A percentile compares a stretch with the other conserved stretches of the same genome.
Evolutionary conservation across 495 filamentous ascomycete genomes (phyloP).

Genomic region (Penicillium dipodomyicola): DNA sequence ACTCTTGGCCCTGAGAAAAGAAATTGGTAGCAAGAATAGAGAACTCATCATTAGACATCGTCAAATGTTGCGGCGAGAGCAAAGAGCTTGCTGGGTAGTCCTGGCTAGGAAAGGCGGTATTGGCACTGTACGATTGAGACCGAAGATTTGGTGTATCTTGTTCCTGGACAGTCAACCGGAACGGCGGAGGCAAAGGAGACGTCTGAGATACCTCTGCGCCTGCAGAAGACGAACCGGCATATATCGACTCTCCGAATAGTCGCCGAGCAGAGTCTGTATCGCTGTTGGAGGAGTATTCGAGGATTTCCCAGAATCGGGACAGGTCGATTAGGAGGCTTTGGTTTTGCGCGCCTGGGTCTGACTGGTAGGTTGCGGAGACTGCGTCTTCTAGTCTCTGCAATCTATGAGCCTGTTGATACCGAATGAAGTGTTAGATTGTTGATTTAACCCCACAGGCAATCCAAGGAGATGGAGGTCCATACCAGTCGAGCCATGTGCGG

Average conservation of each 20-base stretch:
- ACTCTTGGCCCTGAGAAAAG: constrained; percentile 47
- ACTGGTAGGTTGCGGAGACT: constrained; percentile 46
- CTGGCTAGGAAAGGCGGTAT: constrained; percentile 16
- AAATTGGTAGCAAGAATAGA: constrained; percentile 51
- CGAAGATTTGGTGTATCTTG: constrained; percentile 19
- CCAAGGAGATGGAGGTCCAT: constrained; percentile 10
- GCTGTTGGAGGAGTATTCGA: constrained; percentile 49
- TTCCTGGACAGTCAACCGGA: constrained; percentile 30
- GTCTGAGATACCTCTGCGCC: constrained; percentile 46
- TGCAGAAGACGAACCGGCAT: constrained; percentile 22
- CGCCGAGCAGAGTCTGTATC: constrained; percentile 39
- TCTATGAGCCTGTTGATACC: constrained; percentile 35
- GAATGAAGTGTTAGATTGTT: neutral
- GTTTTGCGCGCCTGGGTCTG: constrained; percentile 39
- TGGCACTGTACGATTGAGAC: constrained; percentile 16
- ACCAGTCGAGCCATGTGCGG: constrained; percentile 49
- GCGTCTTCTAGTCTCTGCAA: constrained; percentile 44
- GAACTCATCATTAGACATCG: constrained; percentile 44
- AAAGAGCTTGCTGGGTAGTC: constrained; percentile 25
- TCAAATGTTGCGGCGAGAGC: constrained; percentile 29
- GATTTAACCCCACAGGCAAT: neutral
- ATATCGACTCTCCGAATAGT: constrained; percentile 44
- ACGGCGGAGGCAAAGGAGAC: constrained; percentile 45
- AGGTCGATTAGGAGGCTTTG: constrained; percentile 49
- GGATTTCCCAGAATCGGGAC: constrained; percentile 50